Conservation (phyloP, 345 rosid genomes). For the Populus euphratica region DNA sequence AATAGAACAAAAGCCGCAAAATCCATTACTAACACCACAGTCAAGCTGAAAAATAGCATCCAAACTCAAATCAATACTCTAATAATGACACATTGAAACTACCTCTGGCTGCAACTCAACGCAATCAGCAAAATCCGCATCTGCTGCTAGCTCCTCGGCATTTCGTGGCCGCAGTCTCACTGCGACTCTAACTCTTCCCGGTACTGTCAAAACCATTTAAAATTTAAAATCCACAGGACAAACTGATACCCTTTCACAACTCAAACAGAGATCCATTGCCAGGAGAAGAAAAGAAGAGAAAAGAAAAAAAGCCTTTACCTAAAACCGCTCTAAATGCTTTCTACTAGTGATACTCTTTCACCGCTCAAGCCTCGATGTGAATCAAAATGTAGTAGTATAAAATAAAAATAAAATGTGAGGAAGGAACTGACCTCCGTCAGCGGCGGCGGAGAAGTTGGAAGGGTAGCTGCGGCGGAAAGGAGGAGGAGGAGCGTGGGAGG, state of each 20-base stretch:
- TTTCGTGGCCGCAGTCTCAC: constrained; percentile 32
- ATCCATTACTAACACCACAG: neutral
- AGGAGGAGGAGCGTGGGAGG: constrained; percentile 38
- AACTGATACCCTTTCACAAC: neutral
- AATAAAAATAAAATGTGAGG: neutral
- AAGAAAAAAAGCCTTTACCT: neutral
- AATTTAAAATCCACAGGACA: neutral
- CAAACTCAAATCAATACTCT: neutral
- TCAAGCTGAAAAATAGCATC: neutral
- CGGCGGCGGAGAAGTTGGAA: constrained; percentile 30
- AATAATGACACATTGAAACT: neutral
- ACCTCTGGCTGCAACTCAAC: constrained; percentile 37
- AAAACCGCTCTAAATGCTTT: neutral
- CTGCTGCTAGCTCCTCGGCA: constrained; percentile 25
- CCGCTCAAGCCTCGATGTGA: neutral
- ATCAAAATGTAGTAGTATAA: neutral
- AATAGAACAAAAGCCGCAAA: neutral
- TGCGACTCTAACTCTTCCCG: constrained; percentile 35
- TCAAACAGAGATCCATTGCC: neutral
- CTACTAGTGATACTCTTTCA: neutral
- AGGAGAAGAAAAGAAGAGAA: neutral
- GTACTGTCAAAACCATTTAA: constrained; percentile 12
- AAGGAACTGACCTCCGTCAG: constrained; percentile 55
- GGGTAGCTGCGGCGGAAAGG: constrained; percentile 64
- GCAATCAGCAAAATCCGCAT: constrained; percentile 31